Base-by-base conservation (phyloP, 2,329 filamentous ascomycete species). In the Paecilomyces dactylethromorphus region DNA sequence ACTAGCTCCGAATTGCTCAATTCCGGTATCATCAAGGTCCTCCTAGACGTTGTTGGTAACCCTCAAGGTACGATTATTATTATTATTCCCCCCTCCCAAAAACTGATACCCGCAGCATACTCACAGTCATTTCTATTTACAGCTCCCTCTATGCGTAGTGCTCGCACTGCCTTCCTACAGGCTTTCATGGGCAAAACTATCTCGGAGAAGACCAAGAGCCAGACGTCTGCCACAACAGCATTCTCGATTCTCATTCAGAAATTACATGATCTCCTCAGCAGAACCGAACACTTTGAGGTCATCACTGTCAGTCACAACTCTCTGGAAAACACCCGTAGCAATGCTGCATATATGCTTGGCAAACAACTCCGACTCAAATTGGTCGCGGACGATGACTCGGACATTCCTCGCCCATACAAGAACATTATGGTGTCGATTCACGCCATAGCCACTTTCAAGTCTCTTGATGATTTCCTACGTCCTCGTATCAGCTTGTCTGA, bases 371-470 rank as follows among this genome's bases (percentile, higher is more conserved):
- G 93, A 33, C 83, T 99, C 52, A 92, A 91, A 66, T 81, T 99
- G 33, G 84, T 92, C 39, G 93, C 94, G 1, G 92, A 96, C 65
- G 92, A 76, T 1, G 88, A 92, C 53, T 93, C 92, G 0, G 90
- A 94, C 54, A 94, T 99, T 60, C 94, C 94, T 18, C 84, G 87
- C 35, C 82, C 88, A 0, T 97, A 96, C 71, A 85, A 90, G 22
- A 96, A 93, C 65, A 95, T 99, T 63, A 97, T 97, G 89, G 94
- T 99, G 0, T 96, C 92, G 0, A 99, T 99, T 59, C 94, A 99
- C 72, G 94, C 94, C 15, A 97, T 99, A 68, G 93, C 94, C 2
- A 97, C 92, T 0, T 97, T 99, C 79, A 97, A 97, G 73, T 90
- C 93, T 0, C 79, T 99, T 24, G 94, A 97, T 70, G 94, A 99